Evolutionary conservation across 768 basidiomycete genomes (phyloP).

Genomic region (Cystofilobasidium capitatum): DNA sequence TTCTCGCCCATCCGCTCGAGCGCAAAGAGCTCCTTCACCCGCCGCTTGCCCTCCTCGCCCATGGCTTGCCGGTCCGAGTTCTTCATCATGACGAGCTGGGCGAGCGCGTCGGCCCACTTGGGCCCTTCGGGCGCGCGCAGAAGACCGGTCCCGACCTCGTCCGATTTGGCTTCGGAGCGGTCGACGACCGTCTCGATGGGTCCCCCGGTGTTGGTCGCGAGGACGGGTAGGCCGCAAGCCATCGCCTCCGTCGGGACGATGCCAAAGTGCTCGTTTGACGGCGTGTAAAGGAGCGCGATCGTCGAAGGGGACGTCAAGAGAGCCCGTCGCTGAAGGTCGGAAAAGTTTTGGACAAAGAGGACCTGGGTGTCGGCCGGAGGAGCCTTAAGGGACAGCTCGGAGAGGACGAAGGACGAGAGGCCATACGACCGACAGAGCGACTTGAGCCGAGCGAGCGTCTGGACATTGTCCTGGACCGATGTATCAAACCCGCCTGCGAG

Average conservation of each 20-base stretch:
- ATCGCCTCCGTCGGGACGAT: constrained; percentile 94
- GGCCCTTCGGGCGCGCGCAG: constrained; percentile 54
- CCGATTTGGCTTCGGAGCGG: constrained; percentile 28
- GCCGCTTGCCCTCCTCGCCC: constrained; percentile 48
- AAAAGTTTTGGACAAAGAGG: constrained; percentile 85
- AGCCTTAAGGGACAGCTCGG: constrained; percentile 26
- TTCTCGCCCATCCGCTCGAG: constrained; percentile 47
- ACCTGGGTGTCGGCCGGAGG: constrained; percentile 48
- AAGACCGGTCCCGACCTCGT: constrained; percentile 61
- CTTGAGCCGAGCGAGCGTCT: constrained; percentile 54
- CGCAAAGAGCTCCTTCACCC: constrained; percentile 61
- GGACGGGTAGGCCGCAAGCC: constrained; percentile 77
- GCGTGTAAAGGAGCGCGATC: constrained; percentile 77
- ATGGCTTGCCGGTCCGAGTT: constrained; percentile 46
- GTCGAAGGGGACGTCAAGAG: constrained; percentile 62
- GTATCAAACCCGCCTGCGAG: constrained; percentile 88
- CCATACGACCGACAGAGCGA: constrained; percentile 49
- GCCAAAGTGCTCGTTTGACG: constrained; percentile 91
- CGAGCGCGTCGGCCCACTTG: constrained; percentile 62
- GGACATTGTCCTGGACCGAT: constrained; percentile 71
- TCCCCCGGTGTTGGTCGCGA: constrained; percentile 70
- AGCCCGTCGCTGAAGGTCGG: constrained; percentile 68
- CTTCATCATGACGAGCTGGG: constrained; percentile 45
- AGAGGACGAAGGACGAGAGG: constrained; percentile 45
- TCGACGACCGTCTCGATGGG: constrained; percentile 76